phyloP scores from a whole-genome alignment of 2,329 filamentous ascomycete genomes.

The Epichloe sp. region DNA sequence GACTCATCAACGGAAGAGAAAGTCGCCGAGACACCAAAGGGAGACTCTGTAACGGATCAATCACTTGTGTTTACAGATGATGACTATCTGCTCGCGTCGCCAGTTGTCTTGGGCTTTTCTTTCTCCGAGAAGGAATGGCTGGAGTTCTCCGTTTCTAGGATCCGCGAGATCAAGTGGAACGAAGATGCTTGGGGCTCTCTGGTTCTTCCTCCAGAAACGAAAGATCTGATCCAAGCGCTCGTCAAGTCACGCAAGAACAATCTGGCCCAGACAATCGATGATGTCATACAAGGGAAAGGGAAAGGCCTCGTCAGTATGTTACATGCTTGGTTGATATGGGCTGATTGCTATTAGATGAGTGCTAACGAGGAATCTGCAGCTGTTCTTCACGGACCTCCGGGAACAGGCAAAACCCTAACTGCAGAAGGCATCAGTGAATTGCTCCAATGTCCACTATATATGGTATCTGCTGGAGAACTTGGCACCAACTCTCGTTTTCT shows the following conservation, averaged over 20 bases:
- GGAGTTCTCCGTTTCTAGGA: conserved; percentile 68
- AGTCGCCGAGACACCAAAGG: conserved; percentile 3
- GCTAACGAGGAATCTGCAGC: conserved; percentile 18
- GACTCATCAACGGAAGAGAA: conserved; percentile 3
- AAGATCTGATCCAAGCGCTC: conserved; percentile 58
- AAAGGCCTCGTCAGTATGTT: conserved; percentile 59
- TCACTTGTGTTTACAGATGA: conserved; percentile 58
- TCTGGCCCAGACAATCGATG: conserved; percentile 69
- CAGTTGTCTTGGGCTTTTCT: conserved; percentile 74
- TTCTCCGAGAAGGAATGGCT: conserved; percentile 86
- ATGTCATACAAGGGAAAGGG: conserved; percentile 71
- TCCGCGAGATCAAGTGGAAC: conserved; percentile 77
- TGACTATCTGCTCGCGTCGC: conserved; percentile 71
- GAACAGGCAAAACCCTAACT: conserved; percentile 80
- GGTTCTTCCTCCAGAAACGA: conserved; percentile 51
- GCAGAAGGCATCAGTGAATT: conserved; percentile 78
- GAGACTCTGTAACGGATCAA: conserved; percentile 7
- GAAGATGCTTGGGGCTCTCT: conserved; percentile 69
- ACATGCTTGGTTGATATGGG: background rate
- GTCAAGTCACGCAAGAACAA: conserved; percentile 78
- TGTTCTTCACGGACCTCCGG: conserved; percentile 73
- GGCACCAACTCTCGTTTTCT: conserved; percentile 64
- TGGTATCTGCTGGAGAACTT: conserved; percentile 69
- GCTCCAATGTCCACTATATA: conserved; percentile 69
- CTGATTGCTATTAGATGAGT: background rate